Conservation (phyloP, 1,284 basidiomycete genomes). For the Rhizoctonia solani region DNA sequence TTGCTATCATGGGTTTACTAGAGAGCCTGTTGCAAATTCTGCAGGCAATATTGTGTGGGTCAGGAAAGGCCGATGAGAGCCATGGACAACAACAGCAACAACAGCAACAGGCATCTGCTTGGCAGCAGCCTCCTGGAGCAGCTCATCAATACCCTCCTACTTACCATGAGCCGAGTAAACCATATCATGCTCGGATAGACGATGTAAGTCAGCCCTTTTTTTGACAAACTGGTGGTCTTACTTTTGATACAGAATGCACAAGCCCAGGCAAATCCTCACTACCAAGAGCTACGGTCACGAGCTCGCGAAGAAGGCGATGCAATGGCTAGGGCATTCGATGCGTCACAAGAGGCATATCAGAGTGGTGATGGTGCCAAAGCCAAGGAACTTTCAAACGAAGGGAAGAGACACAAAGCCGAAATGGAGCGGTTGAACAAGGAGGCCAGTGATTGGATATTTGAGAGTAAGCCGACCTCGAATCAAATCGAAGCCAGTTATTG, state of each 20-base stretch:
- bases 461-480: conserved; percentile 52
- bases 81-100: conserved; percentile 34
- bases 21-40: conserved; percentile 27
- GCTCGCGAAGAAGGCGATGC: conserved; percentile 44
- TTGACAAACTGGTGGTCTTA: conserved; percentile 48
- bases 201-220: conserved; percentile 37
- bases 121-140: conserved; percentile 5
- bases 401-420: conserved; percentile 76
- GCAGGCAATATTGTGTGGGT: conserved; percentile 25
- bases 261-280: conserved; percentile 72
- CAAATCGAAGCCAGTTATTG: conserved; percentile 31
- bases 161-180: conserved; percentile 6
- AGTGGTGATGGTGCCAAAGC: conserved; percentile 77
- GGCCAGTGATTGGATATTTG: conserved; percentile 90
- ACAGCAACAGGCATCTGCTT: conserved; percentile 21
- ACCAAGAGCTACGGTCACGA: conserved; percentile 65
- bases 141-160: background rate
- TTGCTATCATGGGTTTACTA: conserved; percentile 34
- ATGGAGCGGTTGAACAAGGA: conserved; percentile 84
- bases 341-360: conserved; percentile 69
- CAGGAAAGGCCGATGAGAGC: conserved; percentile 10
- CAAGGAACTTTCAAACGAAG: conserved; percentile 82
- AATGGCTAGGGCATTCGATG: conserved; percentile 71
- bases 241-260: conserved; percentile 56
- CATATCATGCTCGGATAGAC: conserved; percentile 35